Conservation (phyloP, 2,329 filamentous ascomycete genomes). For the Teratosphaeria zuluensis region DNA sequence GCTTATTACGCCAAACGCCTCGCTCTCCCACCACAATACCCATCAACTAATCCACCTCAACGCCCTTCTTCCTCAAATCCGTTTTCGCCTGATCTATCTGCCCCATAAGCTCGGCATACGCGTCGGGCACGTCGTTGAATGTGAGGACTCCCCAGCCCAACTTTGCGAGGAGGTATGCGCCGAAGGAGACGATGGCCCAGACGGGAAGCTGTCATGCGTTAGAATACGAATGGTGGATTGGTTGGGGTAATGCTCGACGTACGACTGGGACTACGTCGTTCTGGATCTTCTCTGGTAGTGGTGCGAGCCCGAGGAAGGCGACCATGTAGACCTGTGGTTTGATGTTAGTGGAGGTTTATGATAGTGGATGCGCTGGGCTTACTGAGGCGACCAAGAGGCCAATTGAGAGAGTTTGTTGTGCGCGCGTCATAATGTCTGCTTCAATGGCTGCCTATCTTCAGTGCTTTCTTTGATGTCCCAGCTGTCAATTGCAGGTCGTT, state of each 20-base stretch:
- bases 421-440: slow-evolving; percentile 68
- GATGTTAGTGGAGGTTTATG: background rate
- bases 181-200: slow-evolving; percentile 84
- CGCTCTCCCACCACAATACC: background rate
- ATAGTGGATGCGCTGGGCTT: slow-evolving; percentile 28
- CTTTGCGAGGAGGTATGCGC: slow-evolving; percentile 82
- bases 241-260: slow-evolving; percentile 32
- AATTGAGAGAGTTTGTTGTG: slow-evolving; percentile 83
- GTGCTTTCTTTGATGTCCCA: background rate
- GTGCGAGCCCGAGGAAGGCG: slow-evolving; percentile 73
- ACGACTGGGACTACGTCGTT: slow-evolving; percentile 83
- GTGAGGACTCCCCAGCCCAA: slow-evolving; percentile 88
- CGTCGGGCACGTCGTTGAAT: slow-evolving; percentile 91
- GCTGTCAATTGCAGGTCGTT: background rate
- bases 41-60: slow-evolving; percentile 57
- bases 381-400: slow-evolving; percentile 82
- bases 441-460: slow-evolving; percentile 8
- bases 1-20: background rate
- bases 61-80: slow-evolving; percentile 64
- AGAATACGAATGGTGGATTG: background rate
- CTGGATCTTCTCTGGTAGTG: slow-evolving; percentile 68
- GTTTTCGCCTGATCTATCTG: slow-evolving; percentile 71
- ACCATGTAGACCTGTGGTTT: slow-evolving; percentile 69
- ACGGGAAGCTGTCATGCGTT: slow-evolving; percentile 68
- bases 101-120: slow-evolving; percentile 77